Base-by-base conservation (phyloP, 768 basidiomycete species). In the Tylopilus felleus region DNA sequence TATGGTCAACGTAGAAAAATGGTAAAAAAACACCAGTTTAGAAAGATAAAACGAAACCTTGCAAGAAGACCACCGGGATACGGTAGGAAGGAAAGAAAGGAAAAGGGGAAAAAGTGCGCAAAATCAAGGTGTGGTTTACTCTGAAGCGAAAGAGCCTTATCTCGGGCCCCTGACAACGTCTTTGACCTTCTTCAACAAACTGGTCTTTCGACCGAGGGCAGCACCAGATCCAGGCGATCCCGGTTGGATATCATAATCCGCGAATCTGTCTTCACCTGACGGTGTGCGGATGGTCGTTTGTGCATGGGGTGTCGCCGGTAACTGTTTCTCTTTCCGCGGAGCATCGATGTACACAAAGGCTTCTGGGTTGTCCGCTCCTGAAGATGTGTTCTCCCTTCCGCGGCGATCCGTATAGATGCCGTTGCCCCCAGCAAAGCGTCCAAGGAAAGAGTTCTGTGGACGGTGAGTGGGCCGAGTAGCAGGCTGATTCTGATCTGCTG, bases 131-230 rank as follows among this genome's bases (percentile, higher is more conserved):
- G 29, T 49, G 28, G 42, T 39, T 52, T 56, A 49, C 38, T 51
- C 44, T 56, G 58, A 28, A 42, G 38, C 4, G 25, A 47, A 29
- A 29, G n/a, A 21, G 39, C 49, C 44, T 67, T 64, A 76, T 60
- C 76, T 76, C 42, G 75, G 75, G 4, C 83, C 81, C 55, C 85
- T 82, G 47, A 90, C 87, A 6, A 78, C 90, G 41, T 80, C 79
- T 59, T 85, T 85, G 51, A 91, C 81, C 68, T 87, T 90, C 80
- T 86, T 86, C 76, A 91, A 79, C 54, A 92, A 72, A 65, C 88
- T 90, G 1, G 86, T 78, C 78, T 84, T 91, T 64, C 90, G 78
- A 43, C 83, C 84, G 1, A 92, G 76, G 22, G 76, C 74, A 8
- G 64, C 63, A 4, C 71, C 72, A 21, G 66, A 74, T 36, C 71